Base-by-base conservation (phyloP, 2,329 filamentous ascomycete genomes). In the Scedosporium minutisporum region DNA sequence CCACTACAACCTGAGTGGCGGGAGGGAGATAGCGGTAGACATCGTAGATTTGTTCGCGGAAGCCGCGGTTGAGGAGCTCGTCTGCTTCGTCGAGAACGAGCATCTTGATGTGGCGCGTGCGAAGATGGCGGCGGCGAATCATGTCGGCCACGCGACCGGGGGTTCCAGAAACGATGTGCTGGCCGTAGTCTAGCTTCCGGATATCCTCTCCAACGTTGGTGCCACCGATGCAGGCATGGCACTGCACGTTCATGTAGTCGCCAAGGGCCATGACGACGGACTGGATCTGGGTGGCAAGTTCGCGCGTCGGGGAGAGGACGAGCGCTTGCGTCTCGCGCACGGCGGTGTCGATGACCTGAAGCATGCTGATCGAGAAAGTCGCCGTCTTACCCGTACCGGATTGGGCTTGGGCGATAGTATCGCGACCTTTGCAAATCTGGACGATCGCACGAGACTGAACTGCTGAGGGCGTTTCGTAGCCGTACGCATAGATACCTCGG, bases 241-340 rank as follows among this genome's bases (percentile, higher is more conserved):
- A 99, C 77, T 99, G 93, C 3, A 99, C 91, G 73, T 97, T 97
- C 95, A 99, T 97, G 82, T 97, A 99, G 77, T 99, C 95, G 67
- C 95, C 95, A n/a, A 99, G 85, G n/a, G 95, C 95, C 87, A 97
- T 96, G 69, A 99, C 90, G 64, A 99, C 95, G 42, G 91, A 96
- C 78, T 99, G 95, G 67, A 99, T 99, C 78, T 99, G 95, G 29
- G 93, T 97, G 57, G 95, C 95, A 67, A 99, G 82, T 83, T 99
- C 95, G 73, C 95, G 91, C 21, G 93, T 97, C 2, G 95, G 95
- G 3, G 95, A 97, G 7, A 99, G 86, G 9, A 99, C 93, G 55
- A 99, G 87, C 4, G 95, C 95, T 80, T 97, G 93, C 44, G 91
- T 95, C 78, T 96, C 91, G 70, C 92, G 89, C 62, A 96, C 88